These are phyloP conservation scores for Pinus tabuliformis DNA, from an alignment of 75 land plant genomes.

Conservation along the genomic window DNA sequence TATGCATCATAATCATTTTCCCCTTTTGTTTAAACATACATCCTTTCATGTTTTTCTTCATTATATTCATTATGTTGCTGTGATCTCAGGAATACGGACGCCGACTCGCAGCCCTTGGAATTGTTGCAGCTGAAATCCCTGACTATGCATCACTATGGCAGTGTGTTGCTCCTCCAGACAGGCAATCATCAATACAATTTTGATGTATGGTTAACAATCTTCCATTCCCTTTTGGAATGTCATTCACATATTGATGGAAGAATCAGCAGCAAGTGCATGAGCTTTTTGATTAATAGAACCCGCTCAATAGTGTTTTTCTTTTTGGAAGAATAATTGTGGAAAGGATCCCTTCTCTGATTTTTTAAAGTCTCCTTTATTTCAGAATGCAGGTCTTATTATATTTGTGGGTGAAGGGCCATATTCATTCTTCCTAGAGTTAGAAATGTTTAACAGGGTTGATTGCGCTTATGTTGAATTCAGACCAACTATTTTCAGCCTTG, in stretches of 20 bases:
- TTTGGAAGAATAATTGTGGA: not conserved
- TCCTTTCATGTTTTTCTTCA: not conserved
- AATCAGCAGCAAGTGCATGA: not conserved
- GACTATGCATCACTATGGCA: conserved; percentile 82
- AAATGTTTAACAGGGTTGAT: not conserved
- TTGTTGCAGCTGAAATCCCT: conserved; percentile 63
- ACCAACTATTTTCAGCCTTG: not conserved
- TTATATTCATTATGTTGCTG: not conserved
- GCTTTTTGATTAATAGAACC: not conserved
- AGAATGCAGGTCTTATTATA: not conserved
- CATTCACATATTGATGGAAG: not conserved
- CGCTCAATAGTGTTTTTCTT: not conserved
- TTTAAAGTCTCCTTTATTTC: not conserved
- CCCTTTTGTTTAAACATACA: not conserved
- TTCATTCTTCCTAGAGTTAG: not conserved
- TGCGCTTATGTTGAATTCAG: not conserved
- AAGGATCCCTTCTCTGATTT: not conserved
- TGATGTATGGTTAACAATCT: not conserved
- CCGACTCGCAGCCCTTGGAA: conserved; percentile 72
- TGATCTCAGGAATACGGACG: conserved; percentile 83
- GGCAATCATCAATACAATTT: conserved; percentile 29
- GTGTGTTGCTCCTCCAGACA: conserved; percentile 77
- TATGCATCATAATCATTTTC: not conserved
- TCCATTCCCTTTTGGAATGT: not conserved
- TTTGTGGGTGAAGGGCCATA: not conserved